Conservation (phyloP, 352 stramenopile genomes). For the Plasmopara muralis region DNA sequence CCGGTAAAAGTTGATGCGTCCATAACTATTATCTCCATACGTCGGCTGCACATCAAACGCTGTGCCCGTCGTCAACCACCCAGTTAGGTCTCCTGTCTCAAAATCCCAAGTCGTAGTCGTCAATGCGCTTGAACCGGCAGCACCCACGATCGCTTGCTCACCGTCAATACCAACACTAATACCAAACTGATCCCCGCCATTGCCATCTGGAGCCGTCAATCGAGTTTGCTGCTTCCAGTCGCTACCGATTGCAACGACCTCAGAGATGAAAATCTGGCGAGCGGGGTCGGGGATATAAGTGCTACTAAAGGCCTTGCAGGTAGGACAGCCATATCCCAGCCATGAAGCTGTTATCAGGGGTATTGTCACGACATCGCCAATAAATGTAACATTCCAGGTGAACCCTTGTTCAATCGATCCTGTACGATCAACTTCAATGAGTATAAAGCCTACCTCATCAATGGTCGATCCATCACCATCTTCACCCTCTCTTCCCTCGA, state of each 20-base stretch:
- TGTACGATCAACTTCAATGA: slow-evolving; percentile 73
- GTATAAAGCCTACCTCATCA: slow-evolving; percentile 24
- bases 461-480: slow-evolving; percentile 61
- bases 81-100: slow-evolving; percentile 92
- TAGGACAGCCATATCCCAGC: slow-evolving; percentile 50
- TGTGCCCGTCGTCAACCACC: slow-evolving; percentile 89
- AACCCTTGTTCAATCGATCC: slow-evolving; percentile 75
- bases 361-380: slow-evolving; percentile 60
- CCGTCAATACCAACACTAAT: slow-evolving; percentile 64
- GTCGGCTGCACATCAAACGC: slow-evolving; percentile 94
- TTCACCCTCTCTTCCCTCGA: slow-evolving; percentile 53
- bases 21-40: slow-evolving; percentile 91
- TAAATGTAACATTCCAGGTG: slow-evolving; percentile 76
- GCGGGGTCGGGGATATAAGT: slow-evolving; percentile 43
- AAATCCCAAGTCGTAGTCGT: slow-evolving; percentile 95
- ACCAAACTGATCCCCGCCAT: slow-evolving; percentile 73
- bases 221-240: slow-evolving; percentile 55
- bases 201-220: slow-evolving; percentile 58
- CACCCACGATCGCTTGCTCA: slow-evolving; percentile 72
- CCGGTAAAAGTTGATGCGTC: slow-evolving; percentile 68
- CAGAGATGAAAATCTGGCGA: slow-evolving; percentile 47
- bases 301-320: slow-evolving; percentile 74
- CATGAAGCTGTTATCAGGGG: slow-evolving; percentile 59
- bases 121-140: slow-evolving; percentile 54
- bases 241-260: slow-evolving; percentile 42